These are phyloP conservation scores for Backusella luteola DNA, from an alignment of 192 early-diverging fungal species.

Conservation along the genomic window DNA sequence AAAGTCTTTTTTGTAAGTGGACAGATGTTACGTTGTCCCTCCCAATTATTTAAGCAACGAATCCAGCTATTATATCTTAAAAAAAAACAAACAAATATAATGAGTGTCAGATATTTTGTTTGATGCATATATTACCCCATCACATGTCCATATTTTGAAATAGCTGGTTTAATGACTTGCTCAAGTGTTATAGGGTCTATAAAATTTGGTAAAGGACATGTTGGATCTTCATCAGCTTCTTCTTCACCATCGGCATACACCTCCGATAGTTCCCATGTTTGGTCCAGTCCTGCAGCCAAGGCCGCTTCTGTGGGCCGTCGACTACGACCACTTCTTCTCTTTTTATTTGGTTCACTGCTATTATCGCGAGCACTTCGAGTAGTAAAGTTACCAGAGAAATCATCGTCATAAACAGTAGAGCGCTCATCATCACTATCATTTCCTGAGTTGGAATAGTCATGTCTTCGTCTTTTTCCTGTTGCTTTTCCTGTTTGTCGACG, in stretches of 20 bases:
- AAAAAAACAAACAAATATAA: neutral
- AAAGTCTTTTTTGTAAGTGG: conserved; percentile 90
- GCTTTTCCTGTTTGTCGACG: neutral
- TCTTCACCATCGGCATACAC: conserved; percentile 41
- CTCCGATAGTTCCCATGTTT: neutral
- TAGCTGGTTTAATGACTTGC: conserved; percentile 82
- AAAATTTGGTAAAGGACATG: conserved; percentile 78
- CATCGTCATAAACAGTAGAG: conserved; percentile 56
- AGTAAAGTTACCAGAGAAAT: conserved; percentile 62
- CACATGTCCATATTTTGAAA: conserved; percentile 89
- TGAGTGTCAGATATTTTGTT: neutral
- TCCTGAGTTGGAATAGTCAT: neutral
- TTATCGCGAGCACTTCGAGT: conserved; percentile 43
- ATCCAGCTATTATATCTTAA: conserved; percentile 67
- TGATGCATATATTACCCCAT: conserved; percentile 58
- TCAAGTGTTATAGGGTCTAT: conserved; percentile 93
- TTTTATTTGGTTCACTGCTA: conserved; percentile 45
- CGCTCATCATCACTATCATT: conserved; percentile 46
- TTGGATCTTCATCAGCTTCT: conserved; percentile 40
- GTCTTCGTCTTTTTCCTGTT: conserved; percentile 5
- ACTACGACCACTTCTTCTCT: conserved; percentile 23
- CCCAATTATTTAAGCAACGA: conserved; percentile 74
- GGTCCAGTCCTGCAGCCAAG: neutral
- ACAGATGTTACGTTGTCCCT: conserved; percentile 77
- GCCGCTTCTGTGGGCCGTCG: conserved; percentile 2